Base-by-base conservation (phyloP, 2,329 filamentous ascomycete species). In the Trichothecium sympodiale region DNA sequence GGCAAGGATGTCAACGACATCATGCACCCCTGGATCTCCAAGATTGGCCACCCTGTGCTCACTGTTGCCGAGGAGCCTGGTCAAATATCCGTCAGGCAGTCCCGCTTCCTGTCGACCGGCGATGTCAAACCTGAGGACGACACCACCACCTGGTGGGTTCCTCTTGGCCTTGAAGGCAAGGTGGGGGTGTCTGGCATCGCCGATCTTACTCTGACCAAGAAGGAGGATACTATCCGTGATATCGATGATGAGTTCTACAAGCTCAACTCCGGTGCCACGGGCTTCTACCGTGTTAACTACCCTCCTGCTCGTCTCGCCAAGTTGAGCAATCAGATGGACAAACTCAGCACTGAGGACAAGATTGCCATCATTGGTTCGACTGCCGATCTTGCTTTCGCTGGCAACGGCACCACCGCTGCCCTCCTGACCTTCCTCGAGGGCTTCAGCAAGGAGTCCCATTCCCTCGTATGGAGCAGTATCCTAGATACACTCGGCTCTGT, bases 11-110 rank as follows among this genome's bases (percentile, higher is more conserved):
- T 98, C 26, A 79, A 80, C 45, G 68, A 69, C 33, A 81, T 96
- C 52, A 98, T 98, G 88, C 71, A 85, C 45, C 79, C 83, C 14
- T 98, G 91, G 91, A 94, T 96, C 52, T 78, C 81, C 48, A 91
- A 89, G 63, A 93, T 96, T 46, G 91, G 91, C 2, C 94, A 94
- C 60, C 91, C 91, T 1, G 79, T 96, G 12, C 62, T 98, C 15
- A 93, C 83, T 3, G 74, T 96, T 13, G 71, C 80, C 16, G 91
- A 96, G 60, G 78, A 89, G 55, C 75, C 80, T 38, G 82, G 83
- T 13, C 80, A 89, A 55, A 82, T 96, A 49, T 77, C 74, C 30
- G 64, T 96, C 41, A 80, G 80, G 53, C 91, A 98, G 59, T 81
- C 77, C 35, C 81, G 91, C 39, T 98, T 95, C 72, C 69, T 98